Conservation (phyloP, 2,329 filamentous ascomycete genomes). For the Ophiostoma perfectum region DNA sequence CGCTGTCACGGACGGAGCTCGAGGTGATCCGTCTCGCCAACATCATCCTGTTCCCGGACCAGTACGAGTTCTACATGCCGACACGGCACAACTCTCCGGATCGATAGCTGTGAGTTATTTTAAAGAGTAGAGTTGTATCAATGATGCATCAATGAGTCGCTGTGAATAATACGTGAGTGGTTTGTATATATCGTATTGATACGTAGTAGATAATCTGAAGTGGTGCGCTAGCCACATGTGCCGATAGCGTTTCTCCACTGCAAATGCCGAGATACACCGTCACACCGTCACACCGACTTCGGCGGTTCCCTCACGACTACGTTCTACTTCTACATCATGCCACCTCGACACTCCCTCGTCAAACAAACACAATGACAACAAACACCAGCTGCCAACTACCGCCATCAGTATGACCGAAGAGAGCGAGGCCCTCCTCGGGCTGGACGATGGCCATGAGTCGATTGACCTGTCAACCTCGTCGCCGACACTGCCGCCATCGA, state of each 20-base stretch:
- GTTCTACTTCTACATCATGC: neutral
- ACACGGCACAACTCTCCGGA: slow-evolving; percentile 31
- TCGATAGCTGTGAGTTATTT: neutral
- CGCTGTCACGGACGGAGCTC: slow-evolving; percentile 38
- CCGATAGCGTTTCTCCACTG: neutral
- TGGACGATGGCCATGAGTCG: neutral
- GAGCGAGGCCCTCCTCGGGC: neutral
- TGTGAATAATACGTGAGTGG: neutral
- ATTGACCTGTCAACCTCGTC: neutral
- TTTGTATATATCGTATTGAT: too few relatives aligned
- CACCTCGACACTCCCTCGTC: neutral
- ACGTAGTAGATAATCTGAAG: neutral
- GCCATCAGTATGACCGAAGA: neutral
- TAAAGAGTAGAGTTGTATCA: neutral
- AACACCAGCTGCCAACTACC: neutral
- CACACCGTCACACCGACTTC: neutral
- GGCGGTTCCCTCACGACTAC: neutral
- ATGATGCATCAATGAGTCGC: neutral
- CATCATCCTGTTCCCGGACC: slow-evolving; percentile 52
- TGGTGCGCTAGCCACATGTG: neutral
- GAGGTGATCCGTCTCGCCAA: slow-evolving; percentile 52
- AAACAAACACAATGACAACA: neutral
- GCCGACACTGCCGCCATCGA: neutral
- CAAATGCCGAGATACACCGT: neutral
- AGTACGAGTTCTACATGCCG: slow-evolving; percentile 46